These are phyloP conservation scores for Arthrinium phaeospermum DNA, from an alignment of 2,329 filamentous ascomycete genomes.

Conservation along the genomic window DNA sequence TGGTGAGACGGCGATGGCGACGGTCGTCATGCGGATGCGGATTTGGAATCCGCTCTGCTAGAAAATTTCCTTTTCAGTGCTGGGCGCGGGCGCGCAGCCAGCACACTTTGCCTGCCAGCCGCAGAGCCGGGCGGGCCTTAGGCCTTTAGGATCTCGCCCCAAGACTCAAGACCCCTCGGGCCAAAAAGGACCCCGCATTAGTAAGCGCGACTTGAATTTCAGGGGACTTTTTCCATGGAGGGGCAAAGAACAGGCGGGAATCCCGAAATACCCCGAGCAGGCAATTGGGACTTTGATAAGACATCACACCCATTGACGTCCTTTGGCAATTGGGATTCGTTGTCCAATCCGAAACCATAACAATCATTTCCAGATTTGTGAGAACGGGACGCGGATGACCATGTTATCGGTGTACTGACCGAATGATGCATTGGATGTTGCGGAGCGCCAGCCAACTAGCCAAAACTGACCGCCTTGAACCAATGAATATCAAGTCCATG, in stretches of 20 bases:
- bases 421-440: too few relatives aligned
- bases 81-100: too few relatives aligned
- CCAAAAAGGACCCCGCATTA: conserved; percentile 16
- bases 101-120: too few relatives aligned
- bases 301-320: not conserved
- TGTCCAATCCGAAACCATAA: not conserved
- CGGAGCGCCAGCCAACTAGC: not conserved
- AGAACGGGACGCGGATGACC: not conserved
- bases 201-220: not conserved
- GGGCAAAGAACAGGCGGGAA: conserved; percentile 1
- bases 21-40: not conserved
- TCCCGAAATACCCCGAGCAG: not conserved
- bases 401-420: too few relatives aligned
- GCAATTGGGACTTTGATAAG: not conserved
- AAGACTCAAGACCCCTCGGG: not conserved
- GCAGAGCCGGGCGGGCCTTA: too few relatives aligned
- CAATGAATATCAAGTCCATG: too few relatives aligned
- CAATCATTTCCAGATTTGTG: not conserved
- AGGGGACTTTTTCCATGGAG: conserved; percentile 2
- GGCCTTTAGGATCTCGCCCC: too few relatives aligned
- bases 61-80: not conserved
- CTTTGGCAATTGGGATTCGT: not conserved
- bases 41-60: not conserved
- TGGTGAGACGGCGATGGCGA: not conserved
- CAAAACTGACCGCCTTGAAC: not conserved